Conservation (phyloP, 2,329 filamentous ascomycete genomes). For the Colletotrichum liriopes region DNA sequence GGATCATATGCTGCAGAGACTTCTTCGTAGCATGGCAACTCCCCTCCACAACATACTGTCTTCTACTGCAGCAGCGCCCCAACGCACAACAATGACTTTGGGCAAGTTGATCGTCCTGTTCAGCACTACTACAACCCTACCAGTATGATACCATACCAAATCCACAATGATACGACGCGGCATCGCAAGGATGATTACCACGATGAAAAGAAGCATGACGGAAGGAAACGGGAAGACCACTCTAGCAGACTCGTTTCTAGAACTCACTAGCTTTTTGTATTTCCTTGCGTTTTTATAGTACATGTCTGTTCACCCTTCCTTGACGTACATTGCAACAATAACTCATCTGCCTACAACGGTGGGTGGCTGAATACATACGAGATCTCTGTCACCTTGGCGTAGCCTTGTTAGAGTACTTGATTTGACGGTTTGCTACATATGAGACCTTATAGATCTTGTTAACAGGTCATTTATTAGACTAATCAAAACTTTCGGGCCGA, state of each 20-base stretch:
- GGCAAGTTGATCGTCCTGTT: background rate
- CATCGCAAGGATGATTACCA: background rate
- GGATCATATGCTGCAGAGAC: background rate
- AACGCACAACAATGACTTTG: background rate
- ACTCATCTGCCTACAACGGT: no score
- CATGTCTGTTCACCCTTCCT: background rate
- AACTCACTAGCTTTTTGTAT: background rate
- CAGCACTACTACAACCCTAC: background rate
- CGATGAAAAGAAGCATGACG: background rate
- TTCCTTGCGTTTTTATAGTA: background rate
- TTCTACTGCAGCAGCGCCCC: background rate
- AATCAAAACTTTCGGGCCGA: no score
- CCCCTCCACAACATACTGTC: background rate
- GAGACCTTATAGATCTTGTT: no score
- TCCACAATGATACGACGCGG: background rate
- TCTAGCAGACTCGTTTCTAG: background rate
- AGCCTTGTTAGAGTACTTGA: no score
- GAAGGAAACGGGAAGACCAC: background rate
- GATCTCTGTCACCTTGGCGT: no score
- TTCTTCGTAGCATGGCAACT: background rate
- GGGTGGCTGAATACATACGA: no score
- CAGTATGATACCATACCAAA: no score
- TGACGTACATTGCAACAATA: no score
- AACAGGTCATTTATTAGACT: no score
- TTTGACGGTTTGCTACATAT: no score